Base-by-base conservation (phyloP, 805 yeast genomes). In the Zygoascus ofunaensis region DNA sequence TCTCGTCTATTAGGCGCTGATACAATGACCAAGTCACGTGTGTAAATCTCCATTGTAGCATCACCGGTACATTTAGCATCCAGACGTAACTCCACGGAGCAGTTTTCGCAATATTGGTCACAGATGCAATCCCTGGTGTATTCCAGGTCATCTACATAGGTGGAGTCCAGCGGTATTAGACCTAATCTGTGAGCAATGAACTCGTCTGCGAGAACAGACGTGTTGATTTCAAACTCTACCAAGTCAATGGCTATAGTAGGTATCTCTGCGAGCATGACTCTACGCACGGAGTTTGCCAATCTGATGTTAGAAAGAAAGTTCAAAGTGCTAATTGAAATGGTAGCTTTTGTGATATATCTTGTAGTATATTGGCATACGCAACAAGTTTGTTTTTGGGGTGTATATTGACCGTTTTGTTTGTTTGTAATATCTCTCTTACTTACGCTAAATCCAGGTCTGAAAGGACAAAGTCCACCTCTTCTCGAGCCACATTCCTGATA, bases 201-300 rank as follows among this genome's bases (percentile, higher is more conserved):
- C 65, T 92, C 99, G 64, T 92, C 99, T 2, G 98, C 97, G 49
- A 92, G 69, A 18, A 92, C 98, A 10, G 95, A 80, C 1, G 97
- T 87, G 67, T 92, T 92, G 40, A 76, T 79, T 58, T 87, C 94
- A 51, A 92, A 83, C 61, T 92, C 97, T 39, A 92, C 98, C 50
- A 90, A 76, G 59, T 92, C 99, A 47, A 92, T 87, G 43, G 98
- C 97, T n/a, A 92, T 68, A 0, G 98, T 92, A 28, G 98, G 98
- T 46, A 92, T 92, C 64, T 92, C 99, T 1, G 96, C 89, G 49
- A 92, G 71, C 86, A 92, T 89, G 34, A 83, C 79, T 62, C 99
- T 74, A 55, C 99, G 76, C 33, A 92, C 55, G 14, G 97, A 84
- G 71, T 92, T 92, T 17, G 97, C 97, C 58, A 90, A 69, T 0